A percentile compares a stretch with the other conserved stretches of the same genome.
Evolutionary conservation across 306 rosid genomes (phyloP).

Genomic region (Rosa rugosa): DNA sequence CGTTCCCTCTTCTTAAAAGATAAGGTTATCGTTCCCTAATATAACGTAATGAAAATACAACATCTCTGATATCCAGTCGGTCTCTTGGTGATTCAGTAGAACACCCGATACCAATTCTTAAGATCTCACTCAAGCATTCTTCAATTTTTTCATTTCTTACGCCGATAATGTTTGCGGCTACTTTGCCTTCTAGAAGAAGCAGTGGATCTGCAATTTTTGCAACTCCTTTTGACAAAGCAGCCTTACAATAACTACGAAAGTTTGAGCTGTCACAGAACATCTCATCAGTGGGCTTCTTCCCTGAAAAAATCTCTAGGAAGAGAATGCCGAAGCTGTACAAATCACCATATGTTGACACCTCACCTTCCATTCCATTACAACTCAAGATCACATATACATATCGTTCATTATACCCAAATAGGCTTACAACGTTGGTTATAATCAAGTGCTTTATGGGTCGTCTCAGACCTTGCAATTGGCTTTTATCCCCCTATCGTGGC

Average conservation of each 20-base stretch:
- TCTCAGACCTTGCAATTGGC: too few relatives aligned
- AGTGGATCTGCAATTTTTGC: neutral
- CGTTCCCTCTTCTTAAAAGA: neutral
- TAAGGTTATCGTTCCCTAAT: neutral
- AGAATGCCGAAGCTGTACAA: neutral
- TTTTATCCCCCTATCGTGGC: too few relatives aligned
- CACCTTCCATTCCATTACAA: neutral
- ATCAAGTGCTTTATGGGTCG: too few relatives aligned
- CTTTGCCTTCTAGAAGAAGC: neutral
- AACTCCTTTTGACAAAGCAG: neutral
- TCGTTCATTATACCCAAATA: too few relatives aligned
- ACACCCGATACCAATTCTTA: neutral
- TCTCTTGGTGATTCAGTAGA: neutral
- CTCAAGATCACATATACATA: neutral
- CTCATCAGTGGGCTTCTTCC: neutral
- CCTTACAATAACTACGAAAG: neutral
- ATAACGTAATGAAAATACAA: neutral
- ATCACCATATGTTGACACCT: neutral
- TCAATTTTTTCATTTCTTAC: neutral
- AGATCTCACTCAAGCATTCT: neutral
- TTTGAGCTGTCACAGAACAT: neutral
- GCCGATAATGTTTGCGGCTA: neutral
- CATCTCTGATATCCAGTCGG: neutral
- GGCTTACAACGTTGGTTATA: too few relatives aligned
- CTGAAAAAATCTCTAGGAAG: neutral